phyloP scores from a whole-genome alignment of 192 early-diverging fungal genomes.

The Gonapodya sp. region DNA sequence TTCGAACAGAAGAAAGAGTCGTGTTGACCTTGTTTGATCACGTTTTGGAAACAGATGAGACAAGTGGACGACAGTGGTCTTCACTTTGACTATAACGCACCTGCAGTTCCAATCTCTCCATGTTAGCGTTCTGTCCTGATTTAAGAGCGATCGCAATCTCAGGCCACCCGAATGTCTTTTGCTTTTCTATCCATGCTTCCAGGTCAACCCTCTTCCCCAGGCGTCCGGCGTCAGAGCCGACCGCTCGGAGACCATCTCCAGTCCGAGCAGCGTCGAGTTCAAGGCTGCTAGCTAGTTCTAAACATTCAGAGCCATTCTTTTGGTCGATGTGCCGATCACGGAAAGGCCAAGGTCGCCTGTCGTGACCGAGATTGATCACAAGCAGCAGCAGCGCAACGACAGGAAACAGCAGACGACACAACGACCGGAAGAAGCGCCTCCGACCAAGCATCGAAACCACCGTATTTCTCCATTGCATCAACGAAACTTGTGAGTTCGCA shows the following conservation, averaged over 20 bases:
- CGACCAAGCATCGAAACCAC: too few relatives aligned
- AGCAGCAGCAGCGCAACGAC: background rate
- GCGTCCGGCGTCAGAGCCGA: too few relatives aligned
- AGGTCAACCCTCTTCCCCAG: background rate
- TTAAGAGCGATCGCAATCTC: background rate
- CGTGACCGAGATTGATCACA: too few relatives aligned
- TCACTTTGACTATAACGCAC: background rate
- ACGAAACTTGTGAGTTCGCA: too few relatives aligned
- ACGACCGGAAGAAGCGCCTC: background rate
- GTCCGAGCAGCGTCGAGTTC: too few relatives aligned
- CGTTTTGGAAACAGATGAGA: background rate
- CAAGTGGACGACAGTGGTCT: background rate
- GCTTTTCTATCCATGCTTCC: background rate
- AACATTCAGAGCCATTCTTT: too few relatives aligned
- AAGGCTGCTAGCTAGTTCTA: too few relatives aligned
- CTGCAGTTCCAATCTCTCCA: background rate
- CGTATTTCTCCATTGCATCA: too few relatives aligned
- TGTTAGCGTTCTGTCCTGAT: background rate
- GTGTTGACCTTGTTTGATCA: too few relatives aligned
- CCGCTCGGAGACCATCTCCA: too few relatives aligned
- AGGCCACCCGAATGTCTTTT: background rate
- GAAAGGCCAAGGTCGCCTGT: too few relatives aligned
- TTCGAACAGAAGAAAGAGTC: background rate
- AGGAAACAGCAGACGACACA: background rate
- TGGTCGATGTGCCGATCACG: too few relatives aligned